Evolutionary conservation across 768 basidiomycete species (phyloP).

Genomic region (Obba rivulosa): DNA sequence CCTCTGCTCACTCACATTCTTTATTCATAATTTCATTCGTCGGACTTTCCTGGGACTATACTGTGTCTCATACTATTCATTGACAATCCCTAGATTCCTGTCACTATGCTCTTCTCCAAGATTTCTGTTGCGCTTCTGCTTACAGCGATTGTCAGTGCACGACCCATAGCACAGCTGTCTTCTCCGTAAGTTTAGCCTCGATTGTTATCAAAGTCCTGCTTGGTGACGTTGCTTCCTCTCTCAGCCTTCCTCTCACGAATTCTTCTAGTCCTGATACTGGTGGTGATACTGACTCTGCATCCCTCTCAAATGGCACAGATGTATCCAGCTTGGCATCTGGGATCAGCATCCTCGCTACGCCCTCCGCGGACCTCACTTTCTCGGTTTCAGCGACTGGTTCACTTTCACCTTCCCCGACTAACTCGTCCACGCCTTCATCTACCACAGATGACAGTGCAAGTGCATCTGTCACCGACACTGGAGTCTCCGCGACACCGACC

Average conservation of each 20-base stretch:
- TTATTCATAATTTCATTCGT: background rate
- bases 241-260: background rate
- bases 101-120: background rate
- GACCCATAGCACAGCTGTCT: background rate
- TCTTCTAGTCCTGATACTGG: background rate
- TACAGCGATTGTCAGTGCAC: background rate
- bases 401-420: background rate
- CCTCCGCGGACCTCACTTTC: no score
- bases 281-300: background rate
- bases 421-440: background rate
- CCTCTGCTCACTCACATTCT: background rate
- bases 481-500: background rate
- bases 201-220: background rate
- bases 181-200: background rate
- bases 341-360: no score
- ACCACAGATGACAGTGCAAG: background rate
- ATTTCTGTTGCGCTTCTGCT: background rate
- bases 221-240: background rate
- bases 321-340: no score
- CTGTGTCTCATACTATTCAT: background rate
- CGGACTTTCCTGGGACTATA: no score
- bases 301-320: background rate
- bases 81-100: constrained; percentile 2
- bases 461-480: background rate
- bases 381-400: background rate